These are phyloP conservation scores for Dothidotthia symphoricarpi DNA, from an alignment of 2,329 filamentous ascomycete genomes.

Conservation along the genomic window DNA sequence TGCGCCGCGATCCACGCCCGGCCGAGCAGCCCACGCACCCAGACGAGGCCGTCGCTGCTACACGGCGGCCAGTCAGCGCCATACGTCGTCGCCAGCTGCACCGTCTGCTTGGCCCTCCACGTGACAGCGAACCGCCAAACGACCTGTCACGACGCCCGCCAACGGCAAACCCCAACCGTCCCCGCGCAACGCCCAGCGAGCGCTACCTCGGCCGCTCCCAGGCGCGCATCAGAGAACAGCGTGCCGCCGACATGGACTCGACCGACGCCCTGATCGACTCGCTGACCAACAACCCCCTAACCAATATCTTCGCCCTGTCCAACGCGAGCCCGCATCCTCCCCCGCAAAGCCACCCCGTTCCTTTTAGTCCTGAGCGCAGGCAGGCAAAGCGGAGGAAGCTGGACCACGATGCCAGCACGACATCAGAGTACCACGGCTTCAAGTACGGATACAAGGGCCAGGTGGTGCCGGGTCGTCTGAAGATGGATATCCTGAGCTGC, in stretches of 20 bases:
- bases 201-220: constrained; percentile 38
- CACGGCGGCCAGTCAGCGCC: too few relatives aligned
- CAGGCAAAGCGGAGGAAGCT: constrained; percentile 42
- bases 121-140: constrained; percentile 17
- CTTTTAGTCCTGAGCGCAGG: constrained; percentile 22
- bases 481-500: constrained; percentile 86
- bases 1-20: too few relatives aligned
- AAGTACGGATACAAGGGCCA: constrained; percentile 86
- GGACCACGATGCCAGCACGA: constrained; percentile 30
- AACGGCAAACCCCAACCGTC: constrained; percentile 28
- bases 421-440: constrained; percentile 48
- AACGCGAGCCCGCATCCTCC: not conserved
- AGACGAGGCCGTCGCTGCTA: constrained; percentile 5
- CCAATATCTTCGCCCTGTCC: constrained; percentile 1
- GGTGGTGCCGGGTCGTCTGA: constrained; percentile 75
- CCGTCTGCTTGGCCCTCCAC: constrained; percentile 22
- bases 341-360: constrained; percentile 23
- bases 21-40: too few relatives aligned
- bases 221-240: constrained; percentile 29
- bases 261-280: constrained; percentile 22
- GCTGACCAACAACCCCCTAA: constrained; percentile 21
- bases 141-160: constrained; percentile 14
- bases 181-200: constrained; percentile 37
- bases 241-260: constrained; percentile 23
- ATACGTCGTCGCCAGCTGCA: constrained; percentile 17